These are phyloP conservation scores for Hyaloscypha finlandica DNA, from an alignment of 495 filamentous ascomycete species.

Conservation along the genomic window DNA sequence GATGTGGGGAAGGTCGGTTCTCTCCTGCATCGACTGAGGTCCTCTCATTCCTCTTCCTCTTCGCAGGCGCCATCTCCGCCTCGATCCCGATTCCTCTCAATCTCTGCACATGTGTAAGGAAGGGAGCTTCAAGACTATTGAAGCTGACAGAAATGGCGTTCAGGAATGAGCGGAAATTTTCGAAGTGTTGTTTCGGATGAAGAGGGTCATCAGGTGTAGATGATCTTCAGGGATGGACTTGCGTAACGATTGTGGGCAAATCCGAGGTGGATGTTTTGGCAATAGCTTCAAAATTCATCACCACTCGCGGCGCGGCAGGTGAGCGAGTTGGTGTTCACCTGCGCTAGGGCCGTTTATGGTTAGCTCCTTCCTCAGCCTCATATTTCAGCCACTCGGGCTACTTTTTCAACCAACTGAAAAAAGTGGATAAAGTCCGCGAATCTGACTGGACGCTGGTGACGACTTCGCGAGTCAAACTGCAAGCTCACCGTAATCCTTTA, in stretches of 20 bases:
- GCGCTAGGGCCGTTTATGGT: not conserved
- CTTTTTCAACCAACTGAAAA: not conserved
- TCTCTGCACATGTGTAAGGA: slow-evolving; percentile 24
- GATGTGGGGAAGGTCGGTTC: slow-evolving; percentile 53
- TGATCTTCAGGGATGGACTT: not conserved
- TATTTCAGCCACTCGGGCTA: not conserved
- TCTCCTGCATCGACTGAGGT: slow-evolving; percentile 41
- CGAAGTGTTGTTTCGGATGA: not conserved
- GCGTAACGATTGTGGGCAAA: not conserved
- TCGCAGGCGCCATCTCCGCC: slow-evolving; percentile 35
- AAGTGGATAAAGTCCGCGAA: not conserved
- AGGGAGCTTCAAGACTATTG: slow-evolving; percentile 4
- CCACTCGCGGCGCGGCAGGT: not conserved
- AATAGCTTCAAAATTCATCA: not conserved
- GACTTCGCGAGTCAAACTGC: not conserved
- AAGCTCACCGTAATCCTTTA: not conserved
- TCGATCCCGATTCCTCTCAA: slow-evolving; percentile 17
- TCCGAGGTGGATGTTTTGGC: not conserved
- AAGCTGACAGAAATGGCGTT: slow-evolving; percentile 6
- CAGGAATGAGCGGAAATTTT: slow-evolving; percentile 9
- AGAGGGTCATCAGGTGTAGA: slow-evolving; percentile 6
- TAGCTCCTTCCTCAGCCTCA: not conserved
- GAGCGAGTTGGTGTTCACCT: no score
- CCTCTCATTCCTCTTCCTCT: slow-evolving; percentile 55
- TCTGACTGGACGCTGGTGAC: slow-evolving; percentile 3